Evolutionary conservation across 208 protist genomes (phyloP), one percentile per base, ranked within the genome.

Genomic region (Leishmania aethiopica): DNA sequence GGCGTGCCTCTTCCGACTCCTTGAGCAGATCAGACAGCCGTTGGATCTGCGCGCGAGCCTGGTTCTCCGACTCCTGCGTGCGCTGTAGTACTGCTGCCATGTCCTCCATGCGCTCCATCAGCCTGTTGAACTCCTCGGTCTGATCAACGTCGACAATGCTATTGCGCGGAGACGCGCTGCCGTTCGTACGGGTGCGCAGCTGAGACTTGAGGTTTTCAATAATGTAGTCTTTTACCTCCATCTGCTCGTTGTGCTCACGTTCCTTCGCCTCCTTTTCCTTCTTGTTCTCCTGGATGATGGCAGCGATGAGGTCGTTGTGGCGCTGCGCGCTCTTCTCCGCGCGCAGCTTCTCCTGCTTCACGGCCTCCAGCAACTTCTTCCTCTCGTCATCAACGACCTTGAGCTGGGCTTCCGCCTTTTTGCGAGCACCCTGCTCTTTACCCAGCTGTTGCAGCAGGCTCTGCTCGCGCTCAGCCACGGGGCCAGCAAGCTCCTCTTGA

Each of bases 191-290:
- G 45, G 80, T 80, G 77, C 91, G 91, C 73, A 96, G 82, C 82
- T 93, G 89, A 2, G 84, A 82, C 74, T 92, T 92, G 75, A 96
- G 83, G 78, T 92, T 94, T 74, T 94, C 90, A 84, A 96, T 95
- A 49, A 95, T 82, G 72, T 94, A 93, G 77, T 94, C 91, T 80
- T 96, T 96, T 70, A 87, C 83, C 74, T 92, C 90, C 17, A 95
- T 83, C 72, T 94, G 84, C 84, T 96, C 93, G 19, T 93, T 91
- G 83, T 92, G 91, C 89, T 95, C 93, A 35, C 93, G 91, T 84
- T 96, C 93, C 87, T 93, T 95, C 32, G 92, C 92, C 80, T 96
- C 91, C 86, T 92, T 95, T 84, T 96, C 91, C 75, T 93, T 95
- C 77, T 95, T 94, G 81, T 96, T 95, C 72, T 95, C 93, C 55